Conservation (phyloP, 1,284 basidiomycete genomes). For the Apiotrichum porosum region DNA sequence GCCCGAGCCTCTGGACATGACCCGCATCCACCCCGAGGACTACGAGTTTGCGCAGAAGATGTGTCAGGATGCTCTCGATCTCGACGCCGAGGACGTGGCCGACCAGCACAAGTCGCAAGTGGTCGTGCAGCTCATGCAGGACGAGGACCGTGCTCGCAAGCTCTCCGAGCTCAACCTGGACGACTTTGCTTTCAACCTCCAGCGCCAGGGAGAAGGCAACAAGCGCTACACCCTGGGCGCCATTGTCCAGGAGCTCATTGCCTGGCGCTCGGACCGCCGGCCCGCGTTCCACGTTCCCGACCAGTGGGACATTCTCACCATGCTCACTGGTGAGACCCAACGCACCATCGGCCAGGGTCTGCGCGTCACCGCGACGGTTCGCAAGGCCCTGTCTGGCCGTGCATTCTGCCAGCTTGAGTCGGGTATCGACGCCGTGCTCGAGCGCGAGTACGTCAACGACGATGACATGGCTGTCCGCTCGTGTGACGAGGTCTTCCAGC, state of each 20-base stretch:
- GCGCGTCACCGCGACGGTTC: conserved; percentile 73
- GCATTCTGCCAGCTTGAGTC: conserved; percentile 64
- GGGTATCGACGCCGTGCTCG: conserved; percentile 82
- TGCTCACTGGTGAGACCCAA: conserved; percentile 89
- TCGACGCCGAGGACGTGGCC: conserved; percentile 89
- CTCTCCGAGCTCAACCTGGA: conserved; percentile 89
- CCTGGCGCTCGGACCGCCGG: conserved; percentile 77
- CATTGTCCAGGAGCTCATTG: conserved; percentile 82
- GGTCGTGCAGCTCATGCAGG: conserved; percentile 81
- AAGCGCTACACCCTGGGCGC: conserved; percentile 84
- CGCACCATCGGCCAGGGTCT: conserved; percentile 73
- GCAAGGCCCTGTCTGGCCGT: conserved; percentile 28
- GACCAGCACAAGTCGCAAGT: conserved; percentile 79
- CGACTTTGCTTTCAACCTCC: conserved; percentile 91
- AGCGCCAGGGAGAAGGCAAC: conserved; percentile 64
- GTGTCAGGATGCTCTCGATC: conserved; percentile 93
- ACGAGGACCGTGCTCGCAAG: conserved; percentile 73
- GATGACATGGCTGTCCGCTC: conserved; percentile 44
- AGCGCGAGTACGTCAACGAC: conserved; percentile 59
- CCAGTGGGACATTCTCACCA: conserved; percentile 81
- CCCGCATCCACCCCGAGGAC: conserved; percentile 95
- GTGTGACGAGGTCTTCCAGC: conserved; percentile 56
- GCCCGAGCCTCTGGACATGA: conserved; percentile 89
- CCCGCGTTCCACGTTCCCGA: conserved; percentile 62
- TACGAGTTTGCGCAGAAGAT: conserved; percentile 98